phyloP scores from a whole-genome alignment of 495 filamentous ascomycete species.

The Trichoderma gamsii region DNA sequence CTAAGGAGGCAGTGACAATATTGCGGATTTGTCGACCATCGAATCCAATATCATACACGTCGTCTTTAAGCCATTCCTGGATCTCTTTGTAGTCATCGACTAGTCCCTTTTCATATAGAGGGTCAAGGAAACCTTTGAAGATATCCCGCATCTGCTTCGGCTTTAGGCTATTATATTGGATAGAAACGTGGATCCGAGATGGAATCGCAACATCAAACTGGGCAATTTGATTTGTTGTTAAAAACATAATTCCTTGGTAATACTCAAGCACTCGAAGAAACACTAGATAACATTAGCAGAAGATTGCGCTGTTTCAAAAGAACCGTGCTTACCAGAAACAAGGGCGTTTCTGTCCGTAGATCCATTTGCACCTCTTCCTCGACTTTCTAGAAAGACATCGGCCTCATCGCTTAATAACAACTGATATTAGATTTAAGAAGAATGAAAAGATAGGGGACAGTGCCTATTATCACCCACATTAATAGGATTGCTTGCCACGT shows the following conservation, averaged over 20 bases:
- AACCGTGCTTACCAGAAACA: not conserved
- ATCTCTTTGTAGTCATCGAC: no score
- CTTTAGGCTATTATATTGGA: no score
- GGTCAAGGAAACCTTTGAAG: no score
- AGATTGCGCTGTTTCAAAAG: not conserved
- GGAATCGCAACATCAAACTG: not conserved
- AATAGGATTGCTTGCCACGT: no score
- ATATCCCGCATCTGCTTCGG: no score
- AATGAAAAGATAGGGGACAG: not conserved
- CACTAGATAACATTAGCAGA: not conserved
- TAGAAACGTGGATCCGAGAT: not conserved
- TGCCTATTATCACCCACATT: no score
- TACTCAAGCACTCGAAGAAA: not conserved
- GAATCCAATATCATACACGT: no score
- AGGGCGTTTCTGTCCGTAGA: not conserved
- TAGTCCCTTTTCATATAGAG: no score
- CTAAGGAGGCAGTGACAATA: no score
- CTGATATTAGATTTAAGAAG: not conserved
- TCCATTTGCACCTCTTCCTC: not conserved
- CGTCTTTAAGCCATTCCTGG: no score
- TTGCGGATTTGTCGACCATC: no score
- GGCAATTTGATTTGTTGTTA: not conserved
- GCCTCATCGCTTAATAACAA: not conserved
- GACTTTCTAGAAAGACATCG: not conserved
- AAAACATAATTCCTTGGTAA: not conserved